Percentiles rank a stretch among this genome's conserved stretches.
These are phyloP conservation scores for Parmelia sp. DNA, from an alignment of 495 filamentous ascomycete genomes.

Conservation along the genomic window DNA sequence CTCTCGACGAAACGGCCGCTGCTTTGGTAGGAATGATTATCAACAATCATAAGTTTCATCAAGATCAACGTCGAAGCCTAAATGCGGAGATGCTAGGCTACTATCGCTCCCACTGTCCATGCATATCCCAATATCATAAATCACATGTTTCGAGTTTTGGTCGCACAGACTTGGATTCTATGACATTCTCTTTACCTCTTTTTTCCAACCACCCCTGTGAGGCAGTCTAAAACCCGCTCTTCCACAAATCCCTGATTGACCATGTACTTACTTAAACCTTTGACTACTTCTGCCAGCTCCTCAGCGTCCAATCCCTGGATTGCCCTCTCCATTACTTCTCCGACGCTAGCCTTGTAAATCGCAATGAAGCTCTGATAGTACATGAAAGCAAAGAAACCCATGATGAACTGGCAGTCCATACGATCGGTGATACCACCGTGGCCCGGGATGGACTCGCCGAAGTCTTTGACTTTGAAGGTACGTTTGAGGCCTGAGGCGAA, in stretches of 20 bases:
- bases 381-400: slow-evolving; percentile 97
- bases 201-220: slow-evolving; percentile 13
- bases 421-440: slow-evolving; percentile 98
- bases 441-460: slow-evolving; percentile 94
- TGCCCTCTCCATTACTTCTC: slow-evolving; percentile 77
- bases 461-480: slow-evolving; percentile 99
- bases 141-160: neutral
- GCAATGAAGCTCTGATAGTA: slow-evolving; percentile 99
- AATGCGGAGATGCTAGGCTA: neutral
- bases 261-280: slow-evolving; percentile 74
- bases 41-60: neutral
- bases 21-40: neutral
- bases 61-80: neutral
- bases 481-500: slow-evolving; percentile 97
- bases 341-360: slow-evolving; percentile 70
- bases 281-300: slow-evolving; percentile 84
- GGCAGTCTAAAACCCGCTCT: slow-evolving; percentile 44
- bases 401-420: slow-evolving; percentile 99
- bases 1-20: neutral
- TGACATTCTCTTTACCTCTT: slow-evolving; percentile 16
- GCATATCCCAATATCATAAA: neutral
- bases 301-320: slow-evolving; percentile 77
- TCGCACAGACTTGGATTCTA: neutral
- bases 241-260: slow-evolving; percentile 72
- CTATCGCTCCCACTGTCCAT: neutral